Base-by-base conservation (phyloP, 1,284 basidiomycete species). In the Xerocomus amazonicus region DNA sequence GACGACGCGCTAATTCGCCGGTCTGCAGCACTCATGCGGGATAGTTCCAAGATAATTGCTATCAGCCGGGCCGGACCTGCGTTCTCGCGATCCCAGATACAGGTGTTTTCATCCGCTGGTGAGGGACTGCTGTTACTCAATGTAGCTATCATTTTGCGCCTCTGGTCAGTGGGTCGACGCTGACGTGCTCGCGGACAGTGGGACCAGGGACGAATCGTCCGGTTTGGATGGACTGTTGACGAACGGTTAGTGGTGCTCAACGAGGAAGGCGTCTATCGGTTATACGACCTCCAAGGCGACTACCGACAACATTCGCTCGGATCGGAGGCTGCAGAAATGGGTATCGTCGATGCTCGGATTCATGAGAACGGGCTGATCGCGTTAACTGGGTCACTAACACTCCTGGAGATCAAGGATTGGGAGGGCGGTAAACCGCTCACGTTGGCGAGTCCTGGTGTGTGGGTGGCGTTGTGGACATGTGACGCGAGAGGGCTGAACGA, bases 321-420 rank as follows among this genome's bases (percentile, higher is more conserved):
- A 3, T 74, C 75, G 9, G 92, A 97, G 42, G 92, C 92, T 0
- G 80, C 81, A 5, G 94, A 97, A 62, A 73, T 88, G 42, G 96
- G 92, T 0, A 78, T 98, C 23, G 73, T 93, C 38, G 87, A 93
- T 51, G 96, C 92, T 1, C 77, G 83, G 23, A 87, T 95, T 53
- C 87, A 94, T 58, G 89, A 90, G 49, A 83, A 80, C 54, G 96
- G 95, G 1, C 69, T 98, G 38, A 91, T 98, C 12, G 92, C 90
- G 3, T 63, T 97, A 54, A 90, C 92, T 0, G 86, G 86, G 3
- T 81, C 84, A 3, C 69, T 94, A 52, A 77, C 79, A 8, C 77
- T 96, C 48, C 67, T 97, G 29, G 92, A 98, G 65, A 83, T 92
- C 54, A 91, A 85, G 67, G 87, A 84, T 16, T 95, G 89, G 90